Base-by-base conservation (phyloP, 2,329 filamentous ascomycete genomes). In the Fusarium brachygibbosum region DNA sequence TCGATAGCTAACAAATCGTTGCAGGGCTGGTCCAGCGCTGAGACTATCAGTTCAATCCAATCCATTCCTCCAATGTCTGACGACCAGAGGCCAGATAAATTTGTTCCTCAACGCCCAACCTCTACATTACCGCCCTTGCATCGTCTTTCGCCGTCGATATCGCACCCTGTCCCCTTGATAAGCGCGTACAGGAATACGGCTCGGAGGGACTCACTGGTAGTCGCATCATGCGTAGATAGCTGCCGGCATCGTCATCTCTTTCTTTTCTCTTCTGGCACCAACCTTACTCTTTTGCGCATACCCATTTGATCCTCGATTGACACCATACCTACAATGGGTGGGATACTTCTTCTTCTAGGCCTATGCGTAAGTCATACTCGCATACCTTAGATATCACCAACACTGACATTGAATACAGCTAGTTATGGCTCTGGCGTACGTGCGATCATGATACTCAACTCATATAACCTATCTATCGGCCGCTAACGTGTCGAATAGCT, bases 381-480 rank as follows among this genome's bases (percentile, higher is more conserved):
- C 23, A 25, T 32, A 16, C 21, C 21, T 7, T 11, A 35, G 21
- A n/a, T 25, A 68, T 41, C 23, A 63, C 71, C 51, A 42, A 63
- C 38, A 59, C 72, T 76, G 54, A 76, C 69, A 57, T 62, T 41
- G 21, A 35, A 58, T 51, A 55, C 60, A 86, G 85, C 80, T 84
- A 76, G 82, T 88, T 66, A 88, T 88, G 87, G 85, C 86, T 65
- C 72, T 88, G 75, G 85, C 86, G 86, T 88, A 84, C 66, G 85
- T 82, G 52, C 66, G 45, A 62, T 53, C 51, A 31, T 38, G 52
- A 59, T 32, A 32, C 31, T 42, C 42, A 56, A 58, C 37, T 29
- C 52, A 73, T 63, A 74, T 40, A 38, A 63, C 49, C 21, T 41
- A 5, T 41, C 38, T n/a, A 63, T 73, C 55, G 46, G 40, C 48